Evolutionary conservation across 208 protist species (phyloP).

Genomic region (Borovskyia barvae): DNA sequence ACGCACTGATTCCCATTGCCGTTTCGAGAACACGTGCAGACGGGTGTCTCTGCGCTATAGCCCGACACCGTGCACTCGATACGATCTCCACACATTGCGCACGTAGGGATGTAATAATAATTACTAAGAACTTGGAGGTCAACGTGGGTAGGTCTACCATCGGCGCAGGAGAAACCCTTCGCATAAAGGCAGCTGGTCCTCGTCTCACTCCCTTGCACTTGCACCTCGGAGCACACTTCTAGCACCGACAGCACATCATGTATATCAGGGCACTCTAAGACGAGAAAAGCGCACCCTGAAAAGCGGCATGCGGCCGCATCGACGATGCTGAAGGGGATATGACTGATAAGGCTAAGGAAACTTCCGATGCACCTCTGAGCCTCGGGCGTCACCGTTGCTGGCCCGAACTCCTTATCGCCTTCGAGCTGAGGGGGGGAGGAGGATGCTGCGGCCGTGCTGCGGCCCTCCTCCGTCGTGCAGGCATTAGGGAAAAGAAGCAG

Average conservation of each 20-base stretch:
- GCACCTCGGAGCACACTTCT: conserved; percentile 33
- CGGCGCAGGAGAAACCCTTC: conserved; percentile 31
- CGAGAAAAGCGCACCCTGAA: conserved; percentile 43
- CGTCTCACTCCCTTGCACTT: conserved; percentile 23
- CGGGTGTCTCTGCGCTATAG: conserved; percentile 27
- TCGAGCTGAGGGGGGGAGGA: neutral
- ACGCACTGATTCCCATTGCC: conserved; percentile 32
- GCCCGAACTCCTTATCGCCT: neutral
- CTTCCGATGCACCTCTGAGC: conserved; percentile 36
- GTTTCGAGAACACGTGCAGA: conserved; percentile 36
- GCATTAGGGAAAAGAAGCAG: conserved; percentile 65
- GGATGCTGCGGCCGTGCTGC: neutral
- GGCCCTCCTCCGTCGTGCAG: neutral
- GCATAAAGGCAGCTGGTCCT: conserved; percentile 41
- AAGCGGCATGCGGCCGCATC: conserved; percentile 54
- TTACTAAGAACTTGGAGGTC: conserved; percentile 10
- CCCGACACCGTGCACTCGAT: conserved; percentile 72
- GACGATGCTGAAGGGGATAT: conserved; percentile 21
- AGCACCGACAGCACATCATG: conserved; percentile 47
- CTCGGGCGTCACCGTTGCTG: conserved; percentile 7
- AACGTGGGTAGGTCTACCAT: neutral
- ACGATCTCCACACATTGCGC: conserved; percentile 71
- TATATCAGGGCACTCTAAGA: conserved; percentile 46
- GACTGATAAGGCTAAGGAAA: conserved; percentile 24
- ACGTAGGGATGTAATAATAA: conserved; percentile 82